Conservation (phyloP, 345 rosid species). For the Punica granatum region DNA sequence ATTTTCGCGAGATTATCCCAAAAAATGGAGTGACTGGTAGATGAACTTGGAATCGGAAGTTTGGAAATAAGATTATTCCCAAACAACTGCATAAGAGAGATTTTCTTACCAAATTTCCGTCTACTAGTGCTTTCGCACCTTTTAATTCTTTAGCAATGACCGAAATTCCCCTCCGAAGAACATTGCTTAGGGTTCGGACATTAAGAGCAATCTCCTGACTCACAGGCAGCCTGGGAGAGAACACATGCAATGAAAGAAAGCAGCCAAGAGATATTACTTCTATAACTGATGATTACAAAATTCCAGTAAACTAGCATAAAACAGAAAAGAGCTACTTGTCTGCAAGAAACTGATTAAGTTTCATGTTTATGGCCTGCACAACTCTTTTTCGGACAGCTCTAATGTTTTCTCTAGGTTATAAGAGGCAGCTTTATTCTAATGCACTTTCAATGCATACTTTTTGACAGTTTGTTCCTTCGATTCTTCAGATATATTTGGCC, state of each 20-base stretch:
- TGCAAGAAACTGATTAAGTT: not conserved
- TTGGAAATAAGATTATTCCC: not conserved
- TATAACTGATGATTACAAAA: not conserved
- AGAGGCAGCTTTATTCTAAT: not conserved
- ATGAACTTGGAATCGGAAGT: not conserved
- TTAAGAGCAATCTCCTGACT: slow-evolving; percentile 29
- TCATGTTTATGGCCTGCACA: not conserved
- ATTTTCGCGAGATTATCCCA: too few relatives aligned
- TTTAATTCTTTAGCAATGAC: slow-evolving; percentile 52
- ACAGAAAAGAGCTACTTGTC: not conserved
- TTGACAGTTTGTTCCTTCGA: not conserved
- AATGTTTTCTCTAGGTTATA: too few relatives aligned
- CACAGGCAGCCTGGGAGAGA: slow-evolving; percentile 49
- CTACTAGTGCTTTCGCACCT: slow-evolving; percentile 63
- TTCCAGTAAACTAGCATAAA: not conserved
- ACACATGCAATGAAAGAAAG: not conserved
- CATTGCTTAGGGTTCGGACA: slow-evolving; percentile 33
- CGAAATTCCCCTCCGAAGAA: slow-evolving; percentile 56
- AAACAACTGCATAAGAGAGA: slow-evolving; percentile 4
- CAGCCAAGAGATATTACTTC: not conserved
- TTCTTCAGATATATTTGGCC: not conserved
- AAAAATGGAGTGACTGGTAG: too few relatives aligned
- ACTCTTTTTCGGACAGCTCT: too few relatives aligned
- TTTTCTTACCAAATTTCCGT: slow-evolving; percentile 70
- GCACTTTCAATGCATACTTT: not conserved